phyloP scores from a whole-genome alignment of 2,329 filamentous ascomycete genomes.

The Paraconiothyrium brasiliense region DNA sequence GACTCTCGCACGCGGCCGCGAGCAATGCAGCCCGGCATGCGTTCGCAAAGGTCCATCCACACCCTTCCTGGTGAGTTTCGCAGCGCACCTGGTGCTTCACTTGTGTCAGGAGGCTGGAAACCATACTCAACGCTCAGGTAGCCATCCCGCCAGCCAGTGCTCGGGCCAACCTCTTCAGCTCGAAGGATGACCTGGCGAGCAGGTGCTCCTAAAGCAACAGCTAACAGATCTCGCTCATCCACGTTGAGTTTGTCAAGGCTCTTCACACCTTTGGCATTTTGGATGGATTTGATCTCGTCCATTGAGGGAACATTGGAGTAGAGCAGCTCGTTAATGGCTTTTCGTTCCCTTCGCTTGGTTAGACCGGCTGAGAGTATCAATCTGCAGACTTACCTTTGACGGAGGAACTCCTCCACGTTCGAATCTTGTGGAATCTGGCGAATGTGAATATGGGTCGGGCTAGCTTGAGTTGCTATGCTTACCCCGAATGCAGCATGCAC shows the following conservation, averaged over 20 bases:
- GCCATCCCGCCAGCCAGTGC: slow-evolving; percentile 64
- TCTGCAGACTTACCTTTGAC: slow-evolving; percentile 28
- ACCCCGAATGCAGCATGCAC: slow-evolving; percentile 35
- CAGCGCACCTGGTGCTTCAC: slow-evolving; percentile 59
- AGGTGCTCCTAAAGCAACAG: slow-evolving; percentile 63
- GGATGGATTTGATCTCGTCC: slow-evolving; percentile 36
- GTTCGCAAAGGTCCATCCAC: slow-evolving; percentile 64
- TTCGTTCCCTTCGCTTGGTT: slow-evolving; percentile 30
- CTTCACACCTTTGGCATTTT: slow-evolving; percentile 48
- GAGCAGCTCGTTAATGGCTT: slow-evolving; percentile 39
- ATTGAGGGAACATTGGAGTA: slow-evolving; percentile 38
- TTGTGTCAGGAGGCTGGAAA: slow-evolving; percentile 62
- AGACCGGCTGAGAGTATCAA: slow-evolving; percentile 7
- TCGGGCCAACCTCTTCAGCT: slow-evolving; percentile 62
- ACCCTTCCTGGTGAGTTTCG: slow-evolving; percentile 61
- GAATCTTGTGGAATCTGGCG: slow-evolving; percentile 30
- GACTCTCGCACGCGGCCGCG: slow-evolving; percentile 62
- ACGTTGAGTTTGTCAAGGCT: slow-evolving; percentile 61
- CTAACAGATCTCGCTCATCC: slow-evolving; percentile 60
- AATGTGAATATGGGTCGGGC: slow-evolving; percentile 4
- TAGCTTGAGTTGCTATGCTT: background rate
- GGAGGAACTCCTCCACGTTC: slow-evolving; percentile 33
- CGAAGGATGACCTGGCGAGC: slow-evolving; percentile 64
- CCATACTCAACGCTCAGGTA: slow-evolving; percentile 63
- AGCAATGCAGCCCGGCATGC: slow-evolving; percentile 63